phyloP scores from a whole-genome alignment of 1,284 basidiomycete genomes.

The Paramarasmius palmivorus region DNA sequence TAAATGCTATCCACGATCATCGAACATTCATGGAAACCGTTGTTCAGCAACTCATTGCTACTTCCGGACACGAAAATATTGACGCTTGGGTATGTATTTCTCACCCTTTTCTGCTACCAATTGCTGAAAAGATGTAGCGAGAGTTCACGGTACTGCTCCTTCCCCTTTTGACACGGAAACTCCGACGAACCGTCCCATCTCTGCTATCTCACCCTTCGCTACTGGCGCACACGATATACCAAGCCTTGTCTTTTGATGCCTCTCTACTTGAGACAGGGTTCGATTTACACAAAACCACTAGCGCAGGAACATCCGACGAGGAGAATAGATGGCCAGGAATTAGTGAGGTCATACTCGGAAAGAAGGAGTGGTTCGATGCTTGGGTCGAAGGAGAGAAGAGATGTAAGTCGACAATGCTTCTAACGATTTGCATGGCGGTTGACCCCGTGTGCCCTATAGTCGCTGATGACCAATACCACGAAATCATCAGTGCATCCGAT shows the following conservation, averaged over 20 bases:
- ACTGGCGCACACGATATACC: constrained; percentile 94
- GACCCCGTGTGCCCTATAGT: constrained; percentile 42
- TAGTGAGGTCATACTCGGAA: constrained; percentile 79
- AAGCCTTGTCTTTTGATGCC: constrained; percentile 87
- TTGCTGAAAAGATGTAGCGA: constrained; percentile 45
- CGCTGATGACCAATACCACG: constrained; percentile 77
- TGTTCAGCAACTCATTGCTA: constrained; percentile 70
- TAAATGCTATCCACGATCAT: constrained; percentile 84
- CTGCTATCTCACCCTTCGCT: constrained; percentile 81
- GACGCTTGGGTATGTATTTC: constrained; percentile 70
- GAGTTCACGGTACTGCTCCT: constrained; percentile 78
- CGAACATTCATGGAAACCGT: constrained; percentile 74
- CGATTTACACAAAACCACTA: constrained; percentile 48
- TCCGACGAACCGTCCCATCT: constrained; percentile 73
- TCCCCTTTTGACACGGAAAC: constrained; percentile 70
- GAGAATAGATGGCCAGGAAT: constrained; percentile 68
- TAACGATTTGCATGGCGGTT: constrained; percentile 2
- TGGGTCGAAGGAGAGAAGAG: constrained; percentile 89
- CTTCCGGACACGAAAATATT: constrained; percentile 62
- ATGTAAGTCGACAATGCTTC: constrained; percentile 54
- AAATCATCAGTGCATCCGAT: constrained; percentile 77
- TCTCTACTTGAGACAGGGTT: constrained; percentile 80
- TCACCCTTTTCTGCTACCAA: constrained; percentile 1
- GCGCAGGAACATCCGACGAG: constrained; percentile 22
- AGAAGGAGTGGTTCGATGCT: constrained; percentile 84